Evolutionary conservation across 805 yeast genomes (phyloP).

Genomic region (Torulaspora indica): DNA sequence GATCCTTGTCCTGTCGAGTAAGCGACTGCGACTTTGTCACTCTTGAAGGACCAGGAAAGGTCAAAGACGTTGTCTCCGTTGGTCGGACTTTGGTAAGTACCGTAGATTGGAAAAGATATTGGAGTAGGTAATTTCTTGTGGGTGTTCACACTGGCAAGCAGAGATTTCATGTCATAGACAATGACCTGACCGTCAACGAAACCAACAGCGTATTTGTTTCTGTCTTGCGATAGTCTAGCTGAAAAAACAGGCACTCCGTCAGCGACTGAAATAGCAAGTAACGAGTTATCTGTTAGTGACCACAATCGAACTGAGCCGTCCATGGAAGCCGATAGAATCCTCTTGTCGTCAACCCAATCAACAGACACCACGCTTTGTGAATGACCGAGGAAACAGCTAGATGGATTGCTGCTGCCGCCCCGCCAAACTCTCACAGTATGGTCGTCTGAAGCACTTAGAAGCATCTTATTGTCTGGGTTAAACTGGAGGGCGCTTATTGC

Average conservation of each 20-base stretch:
- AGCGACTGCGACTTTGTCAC: constrained; percentile 30
- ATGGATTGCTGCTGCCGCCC: constrained; percentile 52
- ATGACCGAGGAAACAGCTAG: constrained; percentile 49
- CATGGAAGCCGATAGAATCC: constrained; percentile 53
- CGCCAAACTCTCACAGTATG: constrained; percentile 69
- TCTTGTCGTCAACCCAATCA: constrained; percentile 48
- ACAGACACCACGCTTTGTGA: constrained; percentile 53
- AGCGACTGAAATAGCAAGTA: constrained; percentile 32
- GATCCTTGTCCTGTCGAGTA: constrained; percentile 34
- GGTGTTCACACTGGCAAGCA: constrained; percentile 9
- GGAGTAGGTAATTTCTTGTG: constrained; percentile 17
- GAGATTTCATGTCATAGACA: constrained; percentile 44
- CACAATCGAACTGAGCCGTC: constrained; percentile 70
- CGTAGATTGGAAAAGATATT: constrained; percentile 26
- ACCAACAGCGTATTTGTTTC: constrained; percentile 53
- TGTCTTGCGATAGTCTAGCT: constrained; percentile 50
- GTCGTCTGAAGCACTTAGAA: constrained; percentile 79
- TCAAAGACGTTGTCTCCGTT: constrained; percentile 33
- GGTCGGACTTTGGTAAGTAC: constrained; percentile 22
- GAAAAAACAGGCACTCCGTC: constrained; percentile 54
- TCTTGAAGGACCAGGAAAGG: constrained; percentile 36
- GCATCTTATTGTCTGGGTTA: constrained; percentile 46
- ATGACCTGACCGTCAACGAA: constrained; percentile 58
- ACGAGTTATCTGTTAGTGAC: constrained; percentile 41
- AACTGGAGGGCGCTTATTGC: constrained; percentile 54